Evolutionary conservation across 1,284 basidiomycete species (phyloP), one percentile per base, ranked within the genome.

Genomic region (Volvariella volvacea): DNA sequence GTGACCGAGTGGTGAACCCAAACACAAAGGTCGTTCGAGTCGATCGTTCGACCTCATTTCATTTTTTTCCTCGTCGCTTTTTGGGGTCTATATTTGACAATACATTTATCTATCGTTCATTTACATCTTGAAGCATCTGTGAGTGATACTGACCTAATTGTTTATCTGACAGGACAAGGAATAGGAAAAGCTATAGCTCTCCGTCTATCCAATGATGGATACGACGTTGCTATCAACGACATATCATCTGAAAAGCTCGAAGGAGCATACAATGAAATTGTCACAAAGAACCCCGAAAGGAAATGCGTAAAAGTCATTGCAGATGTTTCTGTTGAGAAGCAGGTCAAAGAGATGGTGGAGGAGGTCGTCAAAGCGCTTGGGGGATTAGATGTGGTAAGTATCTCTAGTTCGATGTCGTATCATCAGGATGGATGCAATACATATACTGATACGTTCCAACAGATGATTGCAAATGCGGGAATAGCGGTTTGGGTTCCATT

Each of bases 131-230:
- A n/a, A n/a, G n/a, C n/a, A n/a, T n/a, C n/a, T n/a, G n/a, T n/a
- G n/a, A n/a, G n/a, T n/a, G n/a, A n/a, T n/a, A n/a, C n/a, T n/a
- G n/a, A n/a, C n/a, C n/a, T n/a, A 15, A 41, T 45, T 7, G 44
- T 45, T 7, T 38, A 39, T 30, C 36, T 34, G 12, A 22, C 45
- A 3, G 45, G 40, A 15, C 21, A 15, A 10, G 72, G 70, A 4
- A 64, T 74, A 22, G 71, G 71, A 1, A 55, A 62, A 15, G 64
- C 64, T 12, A 66, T 70, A 36, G 65, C 65, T 8, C 52, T 68
- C 0, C 60, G 65, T 0, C 60, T 74, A 6, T 68, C 71, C 1
- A 47, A 55, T 3, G 70, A 74, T 40, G 73, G 70, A 0, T 58
- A 68, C 25, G 58, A 68, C 43, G 51, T 74, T 2, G 65, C 58